These are phyloP conservation scores for Boletus holoroseus DNA, from an alignment of 1,284 basidiomycete genomes.

Conservation along the genomic window DNA sequence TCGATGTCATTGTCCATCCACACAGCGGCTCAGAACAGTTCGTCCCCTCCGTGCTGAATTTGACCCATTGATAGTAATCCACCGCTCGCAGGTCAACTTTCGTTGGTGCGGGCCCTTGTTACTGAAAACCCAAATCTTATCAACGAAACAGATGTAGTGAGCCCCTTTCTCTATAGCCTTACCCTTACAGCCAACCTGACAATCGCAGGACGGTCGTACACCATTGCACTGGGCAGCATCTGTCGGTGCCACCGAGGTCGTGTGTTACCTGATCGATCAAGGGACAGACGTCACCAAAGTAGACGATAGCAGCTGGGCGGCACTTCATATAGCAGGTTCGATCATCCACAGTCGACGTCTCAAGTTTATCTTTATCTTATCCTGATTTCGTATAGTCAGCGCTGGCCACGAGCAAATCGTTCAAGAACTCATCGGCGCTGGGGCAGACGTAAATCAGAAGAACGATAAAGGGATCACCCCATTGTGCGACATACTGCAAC, in stretches of 20 bases:
- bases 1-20: conserved; percentile 40
- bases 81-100: conserved; percentile 58
- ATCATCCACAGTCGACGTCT: neutral
- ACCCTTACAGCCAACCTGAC: conserved; percentile 2
- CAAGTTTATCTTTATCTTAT: neutral
- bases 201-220: conserved; percentile 74
- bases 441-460: conserved; percentile 74
- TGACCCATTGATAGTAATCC: neutral
- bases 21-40: conserved; percentile 63
- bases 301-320: conserved; percentile 79
- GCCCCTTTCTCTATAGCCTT: conserved; percentile 13
- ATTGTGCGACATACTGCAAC: conserved; percentile 51
- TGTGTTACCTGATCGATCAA: conserved; percentile 68
- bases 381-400: conserved; percentile 49
- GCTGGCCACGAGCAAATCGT: conserved; percentile 78
- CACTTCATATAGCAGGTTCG: conserved; percentile 82
- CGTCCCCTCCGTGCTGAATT: conserved; percentile 1
- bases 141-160: conserved; percentile 66
- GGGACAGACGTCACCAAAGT: conserved; percentile 65
- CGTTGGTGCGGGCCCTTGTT: conserved; percentile 66
- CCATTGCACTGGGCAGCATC: conserved; percentile 88
- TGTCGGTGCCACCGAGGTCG: conserved; percentile 65
- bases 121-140: conserved; percentile 63
- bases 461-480: conserved; percentile 87
- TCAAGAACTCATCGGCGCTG: conserved; percentile 76